Percentiles rank a stretch among this genome's conserved stretches.
Conservation (phyloP, 768 basidiomycete species). For the Agrocybe pediades region DNA sequence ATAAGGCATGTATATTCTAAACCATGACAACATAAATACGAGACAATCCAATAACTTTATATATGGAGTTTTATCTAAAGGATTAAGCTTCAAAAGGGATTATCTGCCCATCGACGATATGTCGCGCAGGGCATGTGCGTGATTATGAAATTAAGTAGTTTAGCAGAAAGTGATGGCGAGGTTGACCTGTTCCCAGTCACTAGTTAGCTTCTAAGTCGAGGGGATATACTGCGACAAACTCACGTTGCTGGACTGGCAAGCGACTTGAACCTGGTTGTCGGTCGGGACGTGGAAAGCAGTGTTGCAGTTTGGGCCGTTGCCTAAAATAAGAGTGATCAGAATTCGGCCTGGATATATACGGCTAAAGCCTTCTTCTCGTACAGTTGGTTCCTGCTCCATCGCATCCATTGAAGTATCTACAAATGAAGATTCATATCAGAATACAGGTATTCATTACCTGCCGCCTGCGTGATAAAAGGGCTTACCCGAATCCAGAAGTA, state of each 20-base stretch:
- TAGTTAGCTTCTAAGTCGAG: not conserved
- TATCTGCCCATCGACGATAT: not conserved
- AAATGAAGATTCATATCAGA: not conserved
- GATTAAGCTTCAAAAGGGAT: not conserved
- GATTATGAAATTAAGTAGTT: not conserved
- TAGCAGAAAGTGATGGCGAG: slow-evolving; percentile 37
- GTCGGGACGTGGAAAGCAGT: slow-evolving; percentile 37
- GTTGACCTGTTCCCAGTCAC: slow-evolving; percentile 26
- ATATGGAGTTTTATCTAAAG: too few relatives aligned
- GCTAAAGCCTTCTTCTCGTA: slow-evolving; percentile 12
- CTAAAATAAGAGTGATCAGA: slow-evolving; percentile 18
- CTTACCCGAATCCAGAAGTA: slow-evolving; percentile 40
- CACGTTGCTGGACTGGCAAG: slow-evolving; percentile 37
- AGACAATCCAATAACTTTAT: too few relatives aligned
- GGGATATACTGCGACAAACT: slow-evolving; percentile 10
- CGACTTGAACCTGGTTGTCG: slow-evolving; percentile 39
- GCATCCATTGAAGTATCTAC: slow-evolving; percentile 45
- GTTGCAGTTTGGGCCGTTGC: slow-evolving; percentile 33
- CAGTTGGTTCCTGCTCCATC: slow-evolving; percentile 44
- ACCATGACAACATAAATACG: too few relatives aligned
- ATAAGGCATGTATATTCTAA: too few relatives aligned
- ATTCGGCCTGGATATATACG: not conserved
- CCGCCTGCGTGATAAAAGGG: not conserved
- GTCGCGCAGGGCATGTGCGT: not conserved
- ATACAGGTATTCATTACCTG: too few relatives aligned